Conservation (phyloP, 805 yeast genomes). For the Nakazawaea pomicola region DNA sequence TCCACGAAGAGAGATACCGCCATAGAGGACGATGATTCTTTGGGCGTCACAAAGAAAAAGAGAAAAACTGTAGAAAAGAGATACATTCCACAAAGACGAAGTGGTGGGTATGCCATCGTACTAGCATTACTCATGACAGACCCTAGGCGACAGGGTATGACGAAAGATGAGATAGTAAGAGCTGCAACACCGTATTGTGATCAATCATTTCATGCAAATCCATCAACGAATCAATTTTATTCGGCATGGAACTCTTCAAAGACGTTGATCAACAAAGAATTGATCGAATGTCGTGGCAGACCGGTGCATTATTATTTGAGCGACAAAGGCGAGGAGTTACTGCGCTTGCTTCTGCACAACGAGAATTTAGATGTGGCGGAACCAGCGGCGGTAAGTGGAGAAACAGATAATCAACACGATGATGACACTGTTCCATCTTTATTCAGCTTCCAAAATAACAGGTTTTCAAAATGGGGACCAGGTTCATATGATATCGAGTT, state of each 20-base stretch:
- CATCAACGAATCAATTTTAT: slow-evolving; percentile 56
- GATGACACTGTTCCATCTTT: too few relatives aligned
- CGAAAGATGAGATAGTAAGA: slow-evolving; percentile 53
- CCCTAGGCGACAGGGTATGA: slow-evolving; percentile 46
- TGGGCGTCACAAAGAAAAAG: slow-evolving; percentile 17
- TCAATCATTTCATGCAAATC: slow-evolving; percentile 52
- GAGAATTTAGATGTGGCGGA: slow-evolving; percentile 4
- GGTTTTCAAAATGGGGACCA: slow-evolving; percentile 54
- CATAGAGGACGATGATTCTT: slow-evolving; percentile 13
- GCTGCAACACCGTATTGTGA: slow-evolving; percentile 54
- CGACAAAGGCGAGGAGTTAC: slow-evolving; percentile 63
- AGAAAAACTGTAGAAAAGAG: slow-evolving; percentile 23
- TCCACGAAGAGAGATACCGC: not conserved
- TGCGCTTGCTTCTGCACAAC: slow-evolving; percentile 26
- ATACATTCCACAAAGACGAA: slow-evolving; percentile 68
- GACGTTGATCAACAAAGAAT: slow-evolving; percentile 53
- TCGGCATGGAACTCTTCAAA: slow-evolving; percentile 75
- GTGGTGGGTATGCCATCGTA: slow-evolving; percentile 84
- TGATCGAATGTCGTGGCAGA: slow-evolving; percentile 51
- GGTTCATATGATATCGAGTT: slow-evolving; percentile 57
- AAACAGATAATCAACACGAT: not conserved
- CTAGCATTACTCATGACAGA: slow-evolving; percentile 52
- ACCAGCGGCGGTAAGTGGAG: not conserved
- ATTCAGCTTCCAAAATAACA: not conserved
- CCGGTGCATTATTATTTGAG: slow-evolving; percentile 62